These are phyloP conservation scores for Diaporthe nobilis DNA, from an alignment of 2,329 filamentous ascomycete species.

Conservation along the genomic window DNA sequence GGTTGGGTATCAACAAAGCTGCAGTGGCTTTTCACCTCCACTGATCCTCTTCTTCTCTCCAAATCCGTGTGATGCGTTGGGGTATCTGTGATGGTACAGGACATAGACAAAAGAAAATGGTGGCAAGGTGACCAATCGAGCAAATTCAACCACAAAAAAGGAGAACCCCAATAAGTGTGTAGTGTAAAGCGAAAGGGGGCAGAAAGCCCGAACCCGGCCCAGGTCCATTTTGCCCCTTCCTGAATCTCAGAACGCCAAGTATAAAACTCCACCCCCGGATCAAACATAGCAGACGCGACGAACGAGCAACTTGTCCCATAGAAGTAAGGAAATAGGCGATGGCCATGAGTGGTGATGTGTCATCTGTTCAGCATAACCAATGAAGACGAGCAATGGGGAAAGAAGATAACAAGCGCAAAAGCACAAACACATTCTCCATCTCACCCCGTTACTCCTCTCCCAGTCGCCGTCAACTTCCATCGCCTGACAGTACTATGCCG, in stretches of 20 bases:
- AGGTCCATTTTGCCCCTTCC: slow-evolving; percentile 13
- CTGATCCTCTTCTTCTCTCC: slow-evolving; percentile 31
- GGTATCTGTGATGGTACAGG: slow-evolving; percentile 42
- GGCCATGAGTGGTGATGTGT: slow-evolving; percentile 34
- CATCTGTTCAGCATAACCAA: neutral
- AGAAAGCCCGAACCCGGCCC: slow-evolving; percentile 31
- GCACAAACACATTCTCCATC: neutral
- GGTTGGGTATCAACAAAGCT: slow-evolving; percentile 33
- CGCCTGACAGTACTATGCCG: slow-evolving; percentile 41
- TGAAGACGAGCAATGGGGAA: neutral
- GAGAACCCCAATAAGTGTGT: neutral
- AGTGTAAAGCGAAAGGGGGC: neutral
- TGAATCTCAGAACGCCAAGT: slow-evolving; percentile 34
- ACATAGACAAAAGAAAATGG: slow-evolving; percentile 40
- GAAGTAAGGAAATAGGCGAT: slow-evolving; percentile 24
- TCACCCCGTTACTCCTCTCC: neutral
- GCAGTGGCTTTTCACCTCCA: neutral
- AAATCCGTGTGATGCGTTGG: slow-evolving; percentile 37
- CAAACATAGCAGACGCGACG: slow-evolving; percentile 9
- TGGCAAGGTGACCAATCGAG: slow-evolving; percentile 20
- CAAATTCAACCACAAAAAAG: slow-evolving; percentile 19
- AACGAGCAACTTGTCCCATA: neutral
- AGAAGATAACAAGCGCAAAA: neutral
- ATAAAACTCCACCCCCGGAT: slow-evolving; percentile 33
- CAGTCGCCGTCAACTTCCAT: slow-evolving; percentile 23